Evolutionary conservation across 768 basidiomycete genomes (phyloP).

Genomic region (Phlebiopsis flavidoalba): DNA sequence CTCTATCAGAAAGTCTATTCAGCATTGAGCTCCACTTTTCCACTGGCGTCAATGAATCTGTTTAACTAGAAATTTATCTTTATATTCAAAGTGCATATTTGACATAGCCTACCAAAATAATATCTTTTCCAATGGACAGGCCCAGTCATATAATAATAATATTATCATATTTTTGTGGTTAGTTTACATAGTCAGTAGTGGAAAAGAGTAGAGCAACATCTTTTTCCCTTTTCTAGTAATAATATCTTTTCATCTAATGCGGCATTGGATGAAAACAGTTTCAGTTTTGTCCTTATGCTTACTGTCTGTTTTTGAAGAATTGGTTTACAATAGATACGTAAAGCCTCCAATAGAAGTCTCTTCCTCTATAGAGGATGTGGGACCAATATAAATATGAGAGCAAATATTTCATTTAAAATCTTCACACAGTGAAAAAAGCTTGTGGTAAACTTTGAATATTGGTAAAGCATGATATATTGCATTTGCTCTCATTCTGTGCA

Average conservation of each 20-base stretch:
- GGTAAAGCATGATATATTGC: slow-evolving; percentile 28
- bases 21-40: not conserved
- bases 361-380: slow-evolving; percentile 20
- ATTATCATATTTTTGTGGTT: slow-evolving; percentile 9
- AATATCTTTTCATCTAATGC: not conserved
- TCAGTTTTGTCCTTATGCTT: not conserved
- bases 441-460: slow-evolving; percentile 26
- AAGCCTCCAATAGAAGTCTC: slow-evolving; percentile 7
- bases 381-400: slow-evolving; percentile 28
- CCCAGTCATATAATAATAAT: slow-evolving; percentile 20
- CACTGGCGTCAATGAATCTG: not conserved
- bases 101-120: not conserved
- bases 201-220: not conserved
- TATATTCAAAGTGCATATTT: not conserved
- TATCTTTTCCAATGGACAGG: slow-evolving; percentile 7
- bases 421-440: slow-evolving; percentile 25
- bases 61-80: not conserved
- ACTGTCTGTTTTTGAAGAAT: not conserved
- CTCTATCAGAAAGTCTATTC: not conserved
- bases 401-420: slow-evolving; percentile 30
- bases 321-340: not conserved
- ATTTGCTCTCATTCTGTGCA: slow-evolving; percentile 31
- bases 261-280: not conserved
- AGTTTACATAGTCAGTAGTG: slow-evolving; percentile 13
- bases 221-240: not conserved